phyloP scores from a whole-genome alignment of 192 early-diverging fungal species.

The Coemansia sp. region DNA sequence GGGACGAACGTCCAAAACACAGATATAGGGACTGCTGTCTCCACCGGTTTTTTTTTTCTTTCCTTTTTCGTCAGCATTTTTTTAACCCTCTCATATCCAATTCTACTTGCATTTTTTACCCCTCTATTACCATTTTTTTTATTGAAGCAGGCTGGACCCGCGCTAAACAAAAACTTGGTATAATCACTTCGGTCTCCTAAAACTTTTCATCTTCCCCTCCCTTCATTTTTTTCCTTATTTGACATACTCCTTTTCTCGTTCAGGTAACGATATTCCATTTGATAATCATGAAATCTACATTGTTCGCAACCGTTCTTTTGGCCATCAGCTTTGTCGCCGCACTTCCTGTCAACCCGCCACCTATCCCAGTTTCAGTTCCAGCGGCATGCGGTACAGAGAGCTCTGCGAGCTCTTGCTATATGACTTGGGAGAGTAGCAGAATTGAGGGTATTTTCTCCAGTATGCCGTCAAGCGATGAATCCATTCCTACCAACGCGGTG shows the following conservation, averaged over 20 bases:
- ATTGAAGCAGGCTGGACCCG: neutral
- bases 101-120: neutral
- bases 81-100: neutral
- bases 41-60: neutral
- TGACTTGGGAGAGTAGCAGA: neutral
- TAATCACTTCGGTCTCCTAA: neutral
- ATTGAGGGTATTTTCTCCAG: neutral
- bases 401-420: neutral
- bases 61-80: neutral
- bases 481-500: neutral
- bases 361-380: neutral
- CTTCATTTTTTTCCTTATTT: neutral
- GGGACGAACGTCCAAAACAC: neutral
- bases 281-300: constrained; percentile 2
- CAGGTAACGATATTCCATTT: neutral
- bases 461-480: too few species aligned
- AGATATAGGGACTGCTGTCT: neutral
- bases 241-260: neutral
- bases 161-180: neutral
- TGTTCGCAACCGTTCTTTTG: neutral
- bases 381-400: neutral
- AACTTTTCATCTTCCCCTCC: neutral
- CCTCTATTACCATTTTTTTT: neutral
- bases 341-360: neutral
- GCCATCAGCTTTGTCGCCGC: constrained; percentile 1